These are phyloP conservation scores for Phlebopus sp. DNA, from an alignment of 1,284 basidiomycete genomes.

Conservation along the genomic window DNA sequence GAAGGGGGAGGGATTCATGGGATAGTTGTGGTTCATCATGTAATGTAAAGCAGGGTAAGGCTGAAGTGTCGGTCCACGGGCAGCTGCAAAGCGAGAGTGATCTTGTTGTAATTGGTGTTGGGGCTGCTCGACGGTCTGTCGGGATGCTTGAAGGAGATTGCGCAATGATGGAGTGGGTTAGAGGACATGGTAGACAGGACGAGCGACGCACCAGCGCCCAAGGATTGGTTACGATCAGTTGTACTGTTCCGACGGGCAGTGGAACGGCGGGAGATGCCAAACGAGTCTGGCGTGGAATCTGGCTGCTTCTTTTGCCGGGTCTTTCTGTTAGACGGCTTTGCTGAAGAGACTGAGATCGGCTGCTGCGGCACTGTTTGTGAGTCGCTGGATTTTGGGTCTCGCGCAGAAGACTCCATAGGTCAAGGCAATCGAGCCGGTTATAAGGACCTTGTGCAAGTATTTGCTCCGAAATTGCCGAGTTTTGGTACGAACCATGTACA, in stretches of 20 bases:
- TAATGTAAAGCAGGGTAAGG: slow-evolving; percentile 47
- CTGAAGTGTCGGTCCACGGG: slow-evolving; percentile 47
- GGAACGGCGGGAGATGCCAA: slow-evolving; percentile 23
- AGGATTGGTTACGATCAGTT: slow-evolving; percentile 14
- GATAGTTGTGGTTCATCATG: slow-evolving; percentile 64
- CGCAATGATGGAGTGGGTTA: slow-evolving; percentile 6
- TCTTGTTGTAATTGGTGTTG: slow-evolving; percentile 21
- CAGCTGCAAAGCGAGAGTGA: slow-evolving; percentile 30
- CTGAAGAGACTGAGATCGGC: slow-evolving; percentile 37
- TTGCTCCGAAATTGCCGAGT: slow-evolving; percentile 38
- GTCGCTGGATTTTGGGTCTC: no score
- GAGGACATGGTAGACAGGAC: neutral
- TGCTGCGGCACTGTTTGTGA: slow-evolving; percentile 43
- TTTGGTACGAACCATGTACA: no score
- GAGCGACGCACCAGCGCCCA: slow-evolving; percentile 16
- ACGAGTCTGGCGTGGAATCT: slow-evolving; percentile 25
- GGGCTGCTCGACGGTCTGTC: slow-evolving; percentile 38
- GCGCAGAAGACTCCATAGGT: slow-evolving; percentile 33
- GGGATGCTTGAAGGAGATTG: no score
- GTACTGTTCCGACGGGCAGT: slow-evolving; percentile 29
- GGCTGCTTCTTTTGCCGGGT: slow-evolving; percentile 47
- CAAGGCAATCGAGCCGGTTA: slow-evolving; percentile 26
- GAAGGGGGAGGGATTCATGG: slow-evolving; percentile 57
- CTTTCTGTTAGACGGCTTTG: slow-evolving; percentile 39
- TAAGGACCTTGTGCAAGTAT: slow-evolving; percentile 12